Conservation (phyloP, 2,329 filamentous ascomycete species). For the Fusarium siculi region DNA sequence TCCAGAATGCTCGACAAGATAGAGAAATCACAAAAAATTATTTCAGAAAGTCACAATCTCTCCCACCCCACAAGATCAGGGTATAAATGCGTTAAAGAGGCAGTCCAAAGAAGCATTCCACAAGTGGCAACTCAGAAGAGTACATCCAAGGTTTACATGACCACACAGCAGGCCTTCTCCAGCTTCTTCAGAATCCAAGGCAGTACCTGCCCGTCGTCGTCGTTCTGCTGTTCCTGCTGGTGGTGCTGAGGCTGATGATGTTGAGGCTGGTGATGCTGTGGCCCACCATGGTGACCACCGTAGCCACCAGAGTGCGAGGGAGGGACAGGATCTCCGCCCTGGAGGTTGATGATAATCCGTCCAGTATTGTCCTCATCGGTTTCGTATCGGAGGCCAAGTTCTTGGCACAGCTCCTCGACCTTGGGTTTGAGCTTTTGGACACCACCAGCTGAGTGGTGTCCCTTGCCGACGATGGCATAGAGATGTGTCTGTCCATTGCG, state of each 20-base stretch:
- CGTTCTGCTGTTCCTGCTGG: conserved; percentile 57
- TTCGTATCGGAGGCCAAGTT: conserved; percentile 82
- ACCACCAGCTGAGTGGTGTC: conserved; percentile 84
- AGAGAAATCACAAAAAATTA: not conserved
- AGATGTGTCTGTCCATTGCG: conserved; percentile 80
- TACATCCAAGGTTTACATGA: conserved; percentile 68
- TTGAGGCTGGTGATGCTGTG: conserved; percentile 58
- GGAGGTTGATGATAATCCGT: conserved; percentile 86
- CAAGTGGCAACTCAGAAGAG: conserved; percentile 3
- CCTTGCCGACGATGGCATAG: conserved; percentile 96
- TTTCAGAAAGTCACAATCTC: conserved; percentile 1
- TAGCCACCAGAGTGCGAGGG: conserved; percentile 53
- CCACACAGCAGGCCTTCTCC: conserved; percentile 75
- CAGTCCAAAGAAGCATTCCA: conserved; percentile 1
- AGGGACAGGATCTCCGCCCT: conserved; percentile 72
- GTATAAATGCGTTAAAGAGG: conserved; percentile 18
- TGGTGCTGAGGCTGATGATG: conserved; percentile 57
- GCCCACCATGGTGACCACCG: conserved; percentile 55
- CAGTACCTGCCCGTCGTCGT: conserved; percentile 68
- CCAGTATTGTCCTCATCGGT: conserved; percentile 94
- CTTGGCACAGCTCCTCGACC: conserved; percentile 85
- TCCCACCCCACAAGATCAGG: conserved; percentile 3
- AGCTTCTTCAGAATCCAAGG: conserved; percentile 71
- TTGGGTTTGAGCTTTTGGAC: conserved; percentile 96
- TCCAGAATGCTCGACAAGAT: conserved; percentile 4